Base-by-base conservation (phyloP, 495 filamentous ascomycete species). In the Xylaria curta region DNA sequence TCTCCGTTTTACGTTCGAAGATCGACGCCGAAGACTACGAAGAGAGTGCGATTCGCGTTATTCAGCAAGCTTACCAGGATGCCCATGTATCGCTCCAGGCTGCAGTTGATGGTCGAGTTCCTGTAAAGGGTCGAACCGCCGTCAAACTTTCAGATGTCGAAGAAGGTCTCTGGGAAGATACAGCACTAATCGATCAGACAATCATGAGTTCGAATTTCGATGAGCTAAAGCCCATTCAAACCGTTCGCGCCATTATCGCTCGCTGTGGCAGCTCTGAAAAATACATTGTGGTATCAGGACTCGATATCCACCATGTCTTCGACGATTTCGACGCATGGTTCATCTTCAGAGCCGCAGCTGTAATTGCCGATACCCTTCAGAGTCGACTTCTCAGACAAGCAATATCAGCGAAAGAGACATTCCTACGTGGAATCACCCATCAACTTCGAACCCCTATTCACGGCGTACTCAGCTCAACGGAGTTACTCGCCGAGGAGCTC, bases 371-470 rank as follows among this genome's bases (percentile, higher is more conserved):
- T 7, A 53, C 56, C 12, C 62, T 67, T 28, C 71, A 73, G 28
- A 73, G 24, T 13, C 66, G 66, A 26, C 71, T 73, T 1, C 65
- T 73, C 24, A 21, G 19, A 17, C 46, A 73, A 76, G 75, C 70
- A 9, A 31, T 76, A 51, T 68, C 54, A n/a, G 74, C 75, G 42
- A 83, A 83, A 69, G 76, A 78, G 10, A 79, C 80, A 33, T 83
- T 83, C 54, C 78, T 83, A 51, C 75, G 79, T 10, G 78, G 76
- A 28, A 78, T 83, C 13, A 82, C 81, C 33, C 82, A 83, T 69
- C 81, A 83, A 47, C 72, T 83, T 26, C 70, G 82, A 33, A 79
- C 78, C 4, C 82, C 82, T 19, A 75, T 83, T 3, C 82, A 83
- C 72, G 82, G 80, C 4, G 81, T 82, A 36, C 77, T 83, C 31